A percentile compares a stretch with the other conserved stretches of the same genome.
phyloP scores from a whole-genome alignment of 352 stramenopile species.

The Peronospora destructor region DNA sequence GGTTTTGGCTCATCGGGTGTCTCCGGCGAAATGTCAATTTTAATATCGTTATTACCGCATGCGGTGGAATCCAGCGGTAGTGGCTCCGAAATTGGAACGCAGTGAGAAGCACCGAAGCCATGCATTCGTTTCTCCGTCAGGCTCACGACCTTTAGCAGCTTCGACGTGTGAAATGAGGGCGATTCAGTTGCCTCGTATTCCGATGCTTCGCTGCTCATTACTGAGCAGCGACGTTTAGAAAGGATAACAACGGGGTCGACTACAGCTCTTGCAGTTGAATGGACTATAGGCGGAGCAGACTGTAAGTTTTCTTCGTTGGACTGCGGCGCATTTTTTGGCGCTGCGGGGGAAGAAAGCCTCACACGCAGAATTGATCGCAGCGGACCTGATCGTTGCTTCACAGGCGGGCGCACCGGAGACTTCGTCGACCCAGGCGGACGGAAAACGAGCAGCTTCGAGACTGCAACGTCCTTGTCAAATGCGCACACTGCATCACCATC shows the following conservation, averaged over 20 bases:
- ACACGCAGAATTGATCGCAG: constrained; percentile 29
- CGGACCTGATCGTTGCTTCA: constrained; percentile 11
- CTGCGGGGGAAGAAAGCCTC: constrained; percentile 1
- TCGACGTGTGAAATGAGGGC: constrained; percentile 21
- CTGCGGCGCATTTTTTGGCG: constrained; percentile 1
- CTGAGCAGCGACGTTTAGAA: constrained; percentile 5
- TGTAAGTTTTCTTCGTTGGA: background rate
- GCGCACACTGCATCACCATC: constrained; percentile 12
- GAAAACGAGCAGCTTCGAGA: constrained; percentile 29
- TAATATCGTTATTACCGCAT: constrained; percentile 1
- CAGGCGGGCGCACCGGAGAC: constrained; percentile 7
- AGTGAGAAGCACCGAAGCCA: constrained; percentile 19
- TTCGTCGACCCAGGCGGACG: constrained; percentile 16
- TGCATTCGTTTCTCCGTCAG: constrained; percentile 29
- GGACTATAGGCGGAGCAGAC: constrained; percentile 15
- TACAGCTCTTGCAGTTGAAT: constrained; percentile 13
- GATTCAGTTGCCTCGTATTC: constrained; percentile 18
- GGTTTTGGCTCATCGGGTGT: constrained; percentile 6
- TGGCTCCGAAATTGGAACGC: constrained; percentile 23
- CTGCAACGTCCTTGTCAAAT: constrained; percentile 36
- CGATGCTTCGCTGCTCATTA: constrained; percentile 2
- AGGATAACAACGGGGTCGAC: constrained; percentile 18
- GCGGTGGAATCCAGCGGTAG: constrained; percentile 21
- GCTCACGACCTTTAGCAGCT: constrained; percentile 27
- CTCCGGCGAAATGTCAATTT: background rate